Percentiles rank a stretch among this genome's conserved stretches.
Conservation (phyloP, 495 filamentous ascomycete genomes). For the Penicillium turbatum region DNA sequence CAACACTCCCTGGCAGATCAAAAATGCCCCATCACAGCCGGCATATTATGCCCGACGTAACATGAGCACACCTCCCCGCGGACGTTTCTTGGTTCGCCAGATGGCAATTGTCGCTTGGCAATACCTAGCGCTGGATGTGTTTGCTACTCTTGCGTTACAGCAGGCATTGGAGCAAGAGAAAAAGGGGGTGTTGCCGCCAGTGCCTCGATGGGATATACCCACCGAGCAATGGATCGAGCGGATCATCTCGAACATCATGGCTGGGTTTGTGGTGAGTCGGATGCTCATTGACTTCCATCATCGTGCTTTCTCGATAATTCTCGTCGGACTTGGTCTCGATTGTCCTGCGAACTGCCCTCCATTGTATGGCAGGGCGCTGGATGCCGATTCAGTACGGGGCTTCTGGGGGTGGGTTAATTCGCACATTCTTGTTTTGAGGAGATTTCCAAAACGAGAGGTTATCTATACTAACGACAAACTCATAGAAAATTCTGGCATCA, state of each 20-base stretch:
- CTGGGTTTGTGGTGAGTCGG: conserved; percentile 21
- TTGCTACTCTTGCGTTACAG: conserved; percentile 14
- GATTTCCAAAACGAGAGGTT: not conserved
- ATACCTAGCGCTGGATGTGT: conserved; percentile 22
- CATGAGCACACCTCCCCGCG: conserved; percentile 6
- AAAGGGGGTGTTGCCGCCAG: conserved; percentile 4
- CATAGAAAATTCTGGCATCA: conserved; percentile 43
- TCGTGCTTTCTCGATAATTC: conserved; percentile 18
- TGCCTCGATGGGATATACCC: conserved; percentile 18
- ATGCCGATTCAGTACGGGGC: conserved; percentile 29
- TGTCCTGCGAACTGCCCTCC: conserved; percentile 33
- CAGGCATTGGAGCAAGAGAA: conserved; percentile 13
- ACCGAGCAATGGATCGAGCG: conserved; percentile 20
- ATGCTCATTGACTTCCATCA: conserved; percentile 21
- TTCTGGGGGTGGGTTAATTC: conserved; percentile 30
- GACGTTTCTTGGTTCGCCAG: conserved; percentile 21
- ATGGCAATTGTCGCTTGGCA: conserved; percentile 15
- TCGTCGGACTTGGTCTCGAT: conserved; percentile 17
- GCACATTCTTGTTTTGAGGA: too few species aligned
- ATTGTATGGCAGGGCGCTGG: conserved; percentile 27
- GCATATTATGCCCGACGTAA: conserved; percentile 12
- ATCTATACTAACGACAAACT: conserved; percentile 1
- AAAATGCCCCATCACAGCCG: conserved; percentile 20
- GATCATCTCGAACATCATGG: conserved; percentile 14
- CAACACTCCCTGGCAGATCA: conserved; percentile 21